A percentile compares a stretch with the other conserved stretches of the same genome.
These are phyloP conservation scores for Pseudocercospora eumusae DNA, from an alignment of 2,329 filamentous ascomycete genomes.

Conservation along the genomic window DNA sequence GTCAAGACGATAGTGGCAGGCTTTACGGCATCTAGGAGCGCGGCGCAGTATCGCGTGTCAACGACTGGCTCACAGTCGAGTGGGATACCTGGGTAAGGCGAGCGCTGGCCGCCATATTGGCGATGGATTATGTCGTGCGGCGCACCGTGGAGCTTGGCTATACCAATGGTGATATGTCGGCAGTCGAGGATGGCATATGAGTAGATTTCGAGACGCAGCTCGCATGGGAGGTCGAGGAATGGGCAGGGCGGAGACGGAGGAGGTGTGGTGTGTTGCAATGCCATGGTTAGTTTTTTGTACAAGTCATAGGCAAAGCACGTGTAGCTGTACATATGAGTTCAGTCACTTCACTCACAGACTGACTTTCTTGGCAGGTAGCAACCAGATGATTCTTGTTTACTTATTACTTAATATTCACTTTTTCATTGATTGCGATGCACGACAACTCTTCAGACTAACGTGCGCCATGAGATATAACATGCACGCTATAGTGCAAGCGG, in stretches of 20 bases:
- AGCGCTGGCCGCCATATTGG: constrained; percentile 29
- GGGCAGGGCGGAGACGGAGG: constrained; percentile 17
- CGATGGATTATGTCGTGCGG: constrained; percentile 38
- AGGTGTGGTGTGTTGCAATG: background rate
- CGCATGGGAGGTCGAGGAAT: constrained; percentile 42
- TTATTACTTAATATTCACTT: too few relatives aligned
- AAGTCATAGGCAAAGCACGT: background rate
- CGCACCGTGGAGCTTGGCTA: constrained; percentile 39
- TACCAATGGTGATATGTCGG: constrained; percentile 44
- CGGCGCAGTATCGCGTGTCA: constrained; percentile 37
- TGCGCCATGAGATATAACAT: constrained; percentile 3
- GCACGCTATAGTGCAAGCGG: background rate
- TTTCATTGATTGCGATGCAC: too few relatives aligned
- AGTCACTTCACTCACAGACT: too few relatives aligned
- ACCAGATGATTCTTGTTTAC: too few relatives aligned
- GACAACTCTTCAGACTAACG: too few relatives aligned
- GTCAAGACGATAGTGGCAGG: constrained; percentile 33
- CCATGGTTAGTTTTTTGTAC: too few relatives aligned
- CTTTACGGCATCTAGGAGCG: constrained; percentile 38
- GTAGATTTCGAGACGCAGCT: constrained; percentile 48
- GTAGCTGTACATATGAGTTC: too few relatives aligned
- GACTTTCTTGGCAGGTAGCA: too few relatives aligned
- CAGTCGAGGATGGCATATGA: constrained; percentile 43
- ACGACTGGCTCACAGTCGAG: constrained; percentile 41
- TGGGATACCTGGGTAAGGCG: constrained; percentile 43